Percentiles rank a stretch among this genome's conserved stretches.
Conservation (phyloP, 257 asterid genomes). For the Capsicum chinense region DNA sequence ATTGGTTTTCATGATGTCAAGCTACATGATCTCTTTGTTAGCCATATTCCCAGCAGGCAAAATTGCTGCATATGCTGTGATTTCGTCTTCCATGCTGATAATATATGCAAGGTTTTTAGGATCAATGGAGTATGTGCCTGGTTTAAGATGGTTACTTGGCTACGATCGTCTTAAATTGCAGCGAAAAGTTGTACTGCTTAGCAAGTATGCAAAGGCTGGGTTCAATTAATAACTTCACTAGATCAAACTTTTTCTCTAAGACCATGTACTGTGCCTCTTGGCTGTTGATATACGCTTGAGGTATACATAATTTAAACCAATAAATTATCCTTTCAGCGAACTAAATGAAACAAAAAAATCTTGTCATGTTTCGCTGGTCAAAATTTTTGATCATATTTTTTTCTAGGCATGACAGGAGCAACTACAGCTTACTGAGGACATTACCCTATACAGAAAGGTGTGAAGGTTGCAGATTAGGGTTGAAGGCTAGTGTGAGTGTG, state of each 20-base stretch:
- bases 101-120: conserved; percentile 9
- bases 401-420: too few species aligned
- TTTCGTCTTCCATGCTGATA: not conserved
- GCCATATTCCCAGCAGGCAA: conserved; percentile 20
- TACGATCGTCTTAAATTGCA: conserved; percentile 13
- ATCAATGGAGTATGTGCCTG: not conserved
- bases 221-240: not conserved
- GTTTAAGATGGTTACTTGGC: not conserved
- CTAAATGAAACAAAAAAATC: too few species aligned
- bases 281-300: too few species aligned
- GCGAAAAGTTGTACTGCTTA: not conserved
- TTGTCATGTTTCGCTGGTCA: too few species aligned
- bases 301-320: too few species aligned
- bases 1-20: conserved; percentile 9
- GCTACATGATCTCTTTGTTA: not conserved
- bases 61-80: conserved; percentile 12
- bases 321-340: too few species aligned
- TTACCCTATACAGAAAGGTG: too few species aligned
- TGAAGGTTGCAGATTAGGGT: too few species aligned
- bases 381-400: too few species aligned
- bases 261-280: too few species aligned
- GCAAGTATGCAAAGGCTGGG: not conserved
- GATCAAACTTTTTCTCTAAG: not conserved
- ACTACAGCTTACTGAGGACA: too few species aligned
- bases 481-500: too few species aligned